Evolutionary conservation across 108 stramenopile species (phyloP).

Genomic region (Skeletonema costatum): DNA sequence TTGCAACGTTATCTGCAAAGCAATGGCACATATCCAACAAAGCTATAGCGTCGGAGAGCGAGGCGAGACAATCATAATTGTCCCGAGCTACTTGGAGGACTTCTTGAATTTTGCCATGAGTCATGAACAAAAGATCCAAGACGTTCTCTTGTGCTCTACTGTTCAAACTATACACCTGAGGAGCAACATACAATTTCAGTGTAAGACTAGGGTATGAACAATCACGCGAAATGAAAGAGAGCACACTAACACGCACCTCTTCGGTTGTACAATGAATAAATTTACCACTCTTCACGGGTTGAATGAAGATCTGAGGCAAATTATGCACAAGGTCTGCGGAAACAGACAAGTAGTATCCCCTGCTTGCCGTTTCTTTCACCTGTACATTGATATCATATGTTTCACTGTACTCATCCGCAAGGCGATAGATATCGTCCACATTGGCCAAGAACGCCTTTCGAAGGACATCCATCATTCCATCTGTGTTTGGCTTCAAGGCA

Average conservation of each 20-base stretch:
- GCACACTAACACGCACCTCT: slow-evolving; percentile 48
- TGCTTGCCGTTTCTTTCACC: slow-evolving; percentile 68
- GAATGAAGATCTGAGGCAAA: slow-evolving; percentile 80
- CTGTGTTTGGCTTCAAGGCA: slow-evolving; percentile 81
- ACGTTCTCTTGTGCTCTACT: slow-evolving; percentile 86
- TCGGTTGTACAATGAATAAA: slow-evolving; percentile 89
- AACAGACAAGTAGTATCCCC: slow-evolving; percentile 84
- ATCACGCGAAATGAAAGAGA: neutral
- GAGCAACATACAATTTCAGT: neutral
- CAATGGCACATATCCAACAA: slow-evolving; percentile 88
- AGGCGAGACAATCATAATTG: slow-evolving; percentile 81
- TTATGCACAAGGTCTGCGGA: slow-evolving; percentile 58
- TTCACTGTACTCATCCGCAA: slow-evolving; percentile 88
- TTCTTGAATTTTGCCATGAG: slow-evolving; percentile 82
- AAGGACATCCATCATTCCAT: slow-evolving; percentile 86
- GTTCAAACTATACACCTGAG: slow-evolving; percentile 73
- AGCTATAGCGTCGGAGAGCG: slow-evolving; percentile 85
- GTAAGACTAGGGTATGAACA: neutral
- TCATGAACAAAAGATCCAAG: slow-evolving; percentile 84
- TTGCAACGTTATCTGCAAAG: slow-evolving; percentile 88
- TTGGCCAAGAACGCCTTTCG: slow-evolving; percentile 86
- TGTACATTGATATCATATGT: slow-evolving; percentile 72
- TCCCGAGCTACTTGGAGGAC: slow-evolving; percentile 74
- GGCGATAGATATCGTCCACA: slow-evolving; percentile 89
- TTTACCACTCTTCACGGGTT: slow-evolving; percentile 70